Evolutionary conservation across 2,329 filamentous ascomycete genomes (phyloP).

Genomic region (Daldinia eschscholtzii): DNA sequence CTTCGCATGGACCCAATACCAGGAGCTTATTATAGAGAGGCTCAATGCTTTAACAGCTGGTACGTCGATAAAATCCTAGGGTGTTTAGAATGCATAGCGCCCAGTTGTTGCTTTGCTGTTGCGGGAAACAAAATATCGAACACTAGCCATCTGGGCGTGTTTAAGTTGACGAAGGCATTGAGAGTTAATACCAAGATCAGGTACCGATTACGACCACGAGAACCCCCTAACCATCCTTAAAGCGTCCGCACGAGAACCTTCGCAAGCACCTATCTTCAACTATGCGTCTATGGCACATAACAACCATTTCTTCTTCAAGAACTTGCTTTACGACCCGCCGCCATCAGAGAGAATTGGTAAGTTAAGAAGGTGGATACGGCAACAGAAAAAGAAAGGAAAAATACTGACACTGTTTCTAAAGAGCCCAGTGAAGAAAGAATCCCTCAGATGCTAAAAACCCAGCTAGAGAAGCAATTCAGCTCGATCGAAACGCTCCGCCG

Average conservation of each 20-base stretch:
- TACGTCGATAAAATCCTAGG: conserved; percentile 57
- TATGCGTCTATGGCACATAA: conserved; percentile 97
- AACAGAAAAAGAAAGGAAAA: not conserved
- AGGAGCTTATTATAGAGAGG: conserved; percentile 77
- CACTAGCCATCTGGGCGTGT: no score
- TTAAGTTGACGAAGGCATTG: not conserved
- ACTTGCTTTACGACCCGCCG: conserved; percentile 52
- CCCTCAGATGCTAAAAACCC: conserved; percentile 65
- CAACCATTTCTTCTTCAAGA: conserved; percentile 84
- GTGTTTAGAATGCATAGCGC: not conserved
- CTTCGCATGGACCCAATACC: conserved; percentile 86
- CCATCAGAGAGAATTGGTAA: conserved; percentile 18
- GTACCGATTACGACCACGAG: conserved; percentile 72
- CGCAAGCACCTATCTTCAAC: conserved; percentile 87
- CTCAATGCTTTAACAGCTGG: conserved; percentile 81
- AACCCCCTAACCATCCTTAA: conserved; percentile 77
- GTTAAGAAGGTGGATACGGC: not conserved
- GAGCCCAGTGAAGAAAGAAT: conserved; percentile 57
- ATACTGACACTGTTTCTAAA: conserved; percentile 21
- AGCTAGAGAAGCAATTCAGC: conserved; percentile 80
- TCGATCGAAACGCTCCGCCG: conserved; percentile 84
- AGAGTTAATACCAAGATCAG: conserved; percentile 57
- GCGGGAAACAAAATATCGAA: not conserved
- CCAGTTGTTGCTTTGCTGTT: not conserved
- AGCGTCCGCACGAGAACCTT: conserved; percentile 81